Evolutionary conservation across 1,284 basidiomycete species (phyloP).

Genomic region (Puccinia horiana): DNA sequence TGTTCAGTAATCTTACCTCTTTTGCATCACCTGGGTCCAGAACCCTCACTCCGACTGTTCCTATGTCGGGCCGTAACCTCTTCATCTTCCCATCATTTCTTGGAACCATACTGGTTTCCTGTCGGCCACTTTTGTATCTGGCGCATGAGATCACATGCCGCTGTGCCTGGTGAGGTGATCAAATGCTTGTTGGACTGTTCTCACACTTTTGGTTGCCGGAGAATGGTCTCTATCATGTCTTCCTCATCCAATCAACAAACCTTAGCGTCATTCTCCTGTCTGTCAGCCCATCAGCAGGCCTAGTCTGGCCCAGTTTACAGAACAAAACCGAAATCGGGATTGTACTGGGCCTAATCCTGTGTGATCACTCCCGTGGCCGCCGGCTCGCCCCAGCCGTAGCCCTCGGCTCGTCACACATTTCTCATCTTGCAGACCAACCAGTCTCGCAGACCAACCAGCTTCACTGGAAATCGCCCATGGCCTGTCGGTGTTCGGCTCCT

Average conservation of each 20-base stretch:
- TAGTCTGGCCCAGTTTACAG: neutral
- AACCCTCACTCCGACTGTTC: neutral
- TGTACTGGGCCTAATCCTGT: neutral
- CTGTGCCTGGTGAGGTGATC: neutral
- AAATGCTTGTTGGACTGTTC: neutral
- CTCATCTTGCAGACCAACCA: constrained; percentile 25
- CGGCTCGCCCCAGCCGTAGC: neutral
- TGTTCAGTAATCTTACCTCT: neutral
- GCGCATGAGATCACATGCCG: neutral
- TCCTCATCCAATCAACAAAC: neutral
- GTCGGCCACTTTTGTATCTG: neutral
- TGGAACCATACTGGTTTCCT: neutral
- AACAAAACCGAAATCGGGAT: neutral
- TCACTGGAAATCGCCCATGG: neutral
- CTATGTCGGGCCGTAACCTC: neutral
- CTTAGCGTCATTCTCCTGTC: constrained; percentile 8
- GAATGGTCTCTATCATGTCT: neutral
- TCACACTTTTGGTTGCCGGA: neutral
- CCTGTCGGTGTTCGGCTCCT: neutral
- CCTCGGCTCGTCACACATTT: constrained; percentile 5
- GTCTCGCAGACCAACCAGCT: constrained; percentile 17
- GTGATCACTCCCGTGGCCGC: neutral
- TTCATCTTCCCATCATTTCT: neutral
- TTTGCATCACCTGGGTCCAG: neutral
- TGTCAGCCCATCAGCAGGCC: constrained; percentile 1